phyloP scores from a whole-genome alignment of 2,329 filamentous ascomycete genomes.

The Pseudogymnoascus sp. region DNA sequence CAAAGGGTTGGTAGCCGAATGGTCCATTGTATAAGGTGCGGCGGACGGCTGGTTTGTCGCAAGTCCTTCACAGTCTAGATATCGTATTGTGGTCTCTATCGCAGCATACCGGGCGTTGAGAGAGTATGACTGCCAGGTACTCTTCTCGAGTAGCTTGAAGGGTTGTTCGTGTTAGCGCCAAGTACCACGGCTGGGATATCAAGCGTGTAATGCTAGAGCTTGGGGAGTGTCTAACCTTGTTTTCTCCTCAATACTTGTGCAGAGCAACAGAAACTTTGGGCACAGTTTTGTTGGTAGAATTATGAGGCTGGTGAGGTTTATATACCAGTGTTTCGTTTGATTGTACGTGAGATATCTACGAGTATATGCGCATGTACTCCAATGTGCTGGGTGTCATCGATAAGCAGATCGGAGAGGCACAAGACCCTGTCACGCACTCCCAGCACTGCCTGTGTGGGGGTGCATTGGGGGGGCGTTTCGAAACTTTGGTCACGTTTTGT shows the following conservation, averaged over 20 bases:
- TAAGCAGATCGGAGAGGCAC: background rate
- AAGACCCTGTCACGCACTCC: slow-evolving; percentile 1
- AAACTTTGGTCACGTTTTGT: slow-evolving; percentile 7
- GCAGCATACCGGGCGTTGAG: slow-evolving; percentile 4
- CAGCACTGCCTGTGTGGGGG: background rate
- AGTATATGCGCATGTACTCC: background rate
- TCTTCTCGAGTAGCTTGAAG: background rate
- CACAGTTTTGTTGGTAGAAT: background rate
- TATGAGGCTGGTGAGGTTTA: background rate
- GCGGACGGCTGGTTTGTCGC: background rate
- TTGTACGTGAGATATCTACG: background rate
- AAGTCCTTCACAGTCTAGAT: background rate
- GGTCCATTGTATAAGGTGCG: background rate
- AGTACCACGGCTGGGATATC: background rate
- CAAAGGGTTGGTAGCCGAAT: background rate
- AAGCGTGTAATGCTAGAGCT: background rate
- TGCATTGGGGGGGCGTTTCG: background rate
- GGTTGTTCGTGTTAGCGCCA: slow-evolving; percentile 3
- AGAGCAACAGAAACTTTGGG: background rate
- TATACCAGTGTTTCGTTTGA: background rate
- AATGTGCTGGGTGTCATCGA: slow-evolving; percentile 4
- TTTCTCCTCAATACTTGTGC: background rate
- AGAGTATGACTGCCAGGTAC: background rate
- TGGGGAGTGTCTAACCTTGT: background rate
- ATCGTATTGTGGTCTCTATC: background rate